Evolutionary conservation across 75 land plant species (phyloP).

Genomic region (Pinus taeda): DNA sequence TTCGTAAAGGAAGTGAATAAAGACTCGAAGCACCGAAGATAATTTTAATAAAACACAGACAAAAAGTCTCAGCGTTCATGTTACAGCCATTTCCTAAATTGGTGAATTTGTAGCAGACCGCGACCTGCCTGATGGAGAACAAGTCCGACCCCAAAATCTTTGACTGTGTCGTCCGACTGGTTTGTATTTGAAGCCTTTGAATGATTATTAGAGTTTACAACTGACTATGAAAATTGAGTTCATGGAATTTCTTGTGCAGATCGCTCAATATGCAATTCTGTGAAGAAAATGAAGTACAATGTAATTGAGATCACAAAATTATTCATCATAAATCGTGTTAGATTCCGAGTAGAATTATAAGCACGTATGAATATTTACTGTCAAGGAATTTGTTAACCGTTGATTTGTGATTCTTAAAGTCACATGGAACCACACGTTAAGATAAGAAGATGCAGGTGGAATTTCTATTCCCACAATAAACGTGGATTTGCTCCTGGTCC

Average conservation of each 20-base stretch:
- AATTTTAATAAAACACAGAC: too few species aligned
- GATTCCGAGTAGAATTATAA: neutral
- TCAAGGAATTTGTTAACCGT: neutral
- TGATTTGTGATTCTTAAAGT: too few species aligned
- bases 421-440: too few species aligned
- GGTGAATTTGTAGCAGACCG: too few species aligned
- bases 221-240: neutral
- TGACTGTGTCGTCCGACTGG: neutral
- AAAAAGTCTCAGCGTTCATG: too few species aligned
- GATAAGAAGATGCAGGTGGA: too few species aligned
- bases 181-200: neutral
- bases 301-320: neutral
- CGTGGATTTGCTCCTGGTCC: too few species aligned
- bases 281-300: neutral
- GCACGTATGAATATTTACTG: neutral
- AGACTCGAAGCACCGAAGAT: too few species aligned
- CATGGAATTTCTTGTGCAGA: neutral
- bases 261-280: neutral
- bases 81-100: too few species aligned
- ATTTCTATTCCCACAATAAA: too few species aligned
- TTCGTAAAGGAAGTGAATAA: too few species aligned
- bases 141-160: neutral
- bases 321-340: neutral
- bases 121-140: too few species aligned
- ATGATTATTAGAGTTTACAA: neutral